Evolutionary conservation across 163 green algal species (phyloP).

Genomic region (Chloromonas sp.): DNA sequence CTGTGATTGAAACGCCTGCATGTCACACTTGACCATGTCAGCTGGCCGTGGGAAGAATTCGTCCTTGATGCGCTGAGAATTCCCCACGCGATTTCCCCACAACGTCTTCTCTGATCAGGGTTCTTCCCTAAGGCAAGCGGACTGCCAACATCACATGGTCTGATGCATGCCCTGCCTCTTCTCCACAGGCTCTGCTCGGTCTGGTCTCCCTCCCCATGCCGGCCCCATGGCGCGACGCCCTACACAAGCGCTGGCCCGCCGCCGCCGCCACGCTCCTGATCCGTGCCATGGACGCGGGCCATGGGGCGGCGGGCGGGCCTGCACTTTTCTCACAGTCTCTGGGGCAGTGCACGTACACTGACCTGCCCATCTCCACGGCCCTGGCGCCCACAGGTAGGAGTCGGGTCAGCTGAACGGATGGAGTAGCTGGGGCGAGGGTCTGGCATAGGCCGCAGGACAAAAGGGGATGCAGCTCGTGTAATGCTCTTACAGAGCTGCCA

Average conservation of each 20-base stretch:
- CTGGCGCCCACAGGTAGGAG: neutral
- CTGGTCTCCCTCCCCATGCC: no score
- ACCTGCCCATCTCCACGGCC: neutral
- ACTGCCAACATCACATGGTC: no score
- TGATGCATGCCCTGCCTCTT: neutral
- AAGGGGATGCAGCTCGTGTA: no score
- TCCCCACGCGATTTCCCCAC: no score
- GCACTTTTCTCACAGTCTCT: neutral
- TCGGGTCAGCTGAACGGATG: neutral
- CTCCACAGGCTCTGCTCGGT: neutral
- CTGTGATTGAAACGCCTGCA: no score
- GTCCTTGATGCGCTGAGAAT: no score
- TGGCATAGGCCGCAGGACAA: neutral
- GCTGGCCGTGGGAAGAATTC: no score
- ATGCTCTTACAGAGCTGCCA: no score
- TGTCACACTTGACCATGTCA: no score
- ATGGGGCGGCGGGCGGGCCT: neutral
- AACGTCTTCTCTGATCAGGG: no score
- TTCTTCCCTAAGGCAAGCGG: no score
- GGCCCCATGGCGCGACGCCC: neutral
- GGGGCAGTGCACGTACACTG: neutral
- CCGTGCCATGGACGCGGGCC: neutral
- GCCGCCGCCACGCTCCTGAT: neutral
- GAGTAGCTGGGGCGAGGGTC: neutral
- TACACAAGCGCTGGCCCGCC: neutral